Base-by-base conservation (phyloP, 1,284 basidiomycete species). In the Erythrobasidium hasegawianum region DNA sequence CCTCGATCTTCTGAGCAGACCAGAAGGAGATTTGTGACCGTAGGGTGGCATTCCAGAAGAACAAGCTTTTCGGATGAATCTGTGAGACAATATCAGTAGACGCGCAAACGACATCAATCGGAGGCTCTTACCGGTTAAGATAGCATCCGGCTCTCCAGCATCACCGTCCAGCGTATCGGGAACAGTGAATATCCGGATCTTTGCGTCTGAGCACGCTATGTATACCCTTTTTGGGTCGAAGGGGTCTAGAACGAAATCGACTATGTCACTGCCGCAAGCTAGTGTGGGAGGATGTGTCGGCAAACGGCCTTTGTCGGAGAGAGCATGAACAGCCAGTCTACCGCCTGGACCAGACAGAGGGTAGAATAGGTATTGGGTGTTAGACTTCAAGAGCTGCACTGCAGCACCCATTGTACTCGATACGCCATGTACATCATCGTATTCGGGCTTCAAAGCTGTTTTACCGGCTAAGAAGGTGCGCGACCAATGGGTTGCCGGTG, bases 321-420 rank as follows among this genome's bases (percentile, higher is more conserved):
- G 56, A 0, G 78, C 73, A 68, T 80, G 79, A 0, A 79, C 75
- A 1, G 72, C 77, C 13, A 81, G 68, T n/a, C 78, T 71, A 0
- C 80, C 80, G 13, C 80, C 80, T 0, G 80, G 75, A 1, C 80
- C 80, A 11, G 78, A 74, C 22, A 81, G 75, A 2, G 80, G 80
- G 73, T 79, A 79, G 71, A 79, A 75, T 2, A 78, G 73, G 43
- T 76, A 73, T 7, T 71, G 9, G 0, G 71, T 62, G 1, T 77
- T 77, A 1, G 73, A 68, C 66, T 77, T 73, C 16, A 77, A 72
- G 20, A 81, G 72, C 29, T 73, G 71, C 4, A 77, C 76, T 59
- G 80, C 79, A 54, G 77, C 76, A 57, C 77, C 72, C 57, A 78
- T 74, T 1, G 79, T 77, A 0, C 74, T 73, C 11, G 58, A 64